Base-by-base conservation (phyloP, 1,284 basidiomycete genomes). In the Cystobasidium sp. region DNA sequence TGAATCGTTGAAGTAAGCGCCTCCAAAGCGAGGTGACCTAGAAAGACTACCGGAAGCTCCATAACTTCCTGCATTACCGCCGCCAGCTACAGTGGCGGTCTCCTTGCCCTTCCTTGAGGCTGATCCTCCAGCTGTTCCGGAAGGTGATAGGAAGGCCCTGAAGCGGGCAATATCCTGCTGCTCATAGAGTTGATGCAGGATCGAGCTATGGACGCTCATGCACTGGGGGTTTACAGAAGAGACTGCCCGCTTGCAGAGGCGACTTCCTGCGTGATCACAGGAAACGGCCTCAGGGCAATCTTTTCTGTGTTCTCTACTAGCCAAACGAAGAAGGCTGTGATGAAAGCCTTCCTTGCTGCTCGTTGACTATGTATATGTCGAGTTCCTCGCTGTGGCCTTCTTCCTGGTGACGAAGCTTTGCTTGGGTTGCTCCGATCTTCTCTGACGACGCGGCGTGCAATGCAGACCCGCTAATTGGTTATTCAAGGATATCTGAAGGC, bases 121-220 rank as follows among this genome's bases (percentile, higher is more conserved):
- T 18, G 31, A 24, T 4, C n/a, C 55, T 56, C 56, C 58, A 55
- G n/a, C 64, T 37, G 22, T 7, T 14, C 52, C 37, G 8, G 51
- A 47, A 22, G 62, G 46, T 20, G 70, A 56, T 10, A 73, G 63
- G 31, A 73, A 66, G 9, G 70, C 70, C 70, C 70, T 65, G 53
- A 73, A 73, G 3, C 63, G 62, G 31, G 43, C 62, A 43, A 73
- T 51, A 53, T 66, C 62, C 39, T 47, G 62, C 51, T 73, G 70
- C 70, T 73, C 70, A 66, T 73, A 73, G 51, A 73, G 39, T 49
- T 73, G 59, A 65, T 73, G 70, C 59, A 73, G 62, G 8, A 65
- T 41, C 20, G 70, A 68, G 10, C 53, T 66, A 39, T 51, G 47
- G 24, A 64, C 69, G 69, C 61, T 71, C 69, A 71, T 71, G 69